phyloP scores from a whole-genome alignment of 2,329 filamentous ascomycete species.

The Helicocarpus griseus region DNA sequence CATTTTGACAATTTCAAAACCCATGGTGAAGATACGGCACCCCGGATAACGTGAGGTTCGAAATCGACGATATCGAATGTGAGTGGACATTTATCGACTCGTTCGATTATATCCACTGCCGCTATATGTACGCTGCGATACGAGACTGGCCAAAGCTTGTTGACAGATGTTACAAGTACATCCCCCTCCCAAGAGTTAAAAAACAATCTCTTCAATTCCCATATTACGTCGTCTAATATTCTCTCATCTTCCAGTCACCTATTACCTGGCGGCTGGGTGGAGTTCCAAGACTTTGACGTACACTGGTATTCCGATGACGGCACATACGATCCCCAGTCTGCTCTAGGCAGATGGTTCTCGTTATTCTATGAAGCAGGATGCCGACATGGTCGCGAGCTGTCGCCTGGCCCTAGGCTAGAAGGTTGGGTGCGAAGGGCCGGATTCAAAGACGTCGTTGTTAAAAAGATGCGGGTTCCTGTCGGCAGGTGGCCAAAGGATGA shows the following conservation, averaged over 20 bases:
- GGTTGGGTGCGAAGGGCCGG: constrained; percentile 15
- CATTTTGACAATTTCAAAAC: not conserved
- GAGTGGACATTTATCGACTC: constrained; percentile 45
- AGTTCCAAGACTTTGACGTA: constrained; percentile 25
- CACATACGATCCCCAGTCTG: constrained; percentile 11
- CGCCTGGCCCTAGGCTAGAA: constrained; percentile 7
- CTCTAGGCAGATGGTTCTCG: constrained; percentile 17
- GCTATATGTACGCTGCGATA: constrained; percentile 43
- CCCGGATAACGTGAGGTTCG: constrained; percentile 50
- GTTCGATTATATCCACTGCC: constrained; percentile 49
- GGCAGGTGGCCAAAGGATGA: constrained; percentile 19
- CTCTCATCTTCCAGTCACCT: constrained; percentile 3
- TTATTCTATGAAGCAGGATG: constrained; percentile 16
- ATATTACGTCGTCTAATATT: too few species aligned
- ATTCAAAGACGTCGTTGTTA: constrained; percentile 15
- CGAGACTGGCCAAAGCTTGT: constrained; percentile 44
- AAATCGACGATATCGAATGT: constrained; percentile 53
- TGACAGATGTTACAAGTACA: constrained; percentile 35
- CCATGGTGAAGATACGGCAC: constrained; percentile 28
- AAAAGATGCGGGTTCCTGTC: constrained; percentile 16
- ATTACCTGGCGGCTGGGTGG: constrained; percentile 24
- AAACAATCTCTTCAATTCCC: too few species aligned
- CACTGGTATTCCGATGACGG: constrained; percentile 21
- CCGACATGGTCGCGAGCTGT: constrained; percentile 14
- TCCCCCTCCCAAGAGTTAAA: constrained; percentile 1